Percentiles rank a stretch among this genome's conserved stretches.
Evolutionary conservation across 805 yeast genomes (phyloP).

Genomic region (Torulaspora delbrueckii): DNA sequence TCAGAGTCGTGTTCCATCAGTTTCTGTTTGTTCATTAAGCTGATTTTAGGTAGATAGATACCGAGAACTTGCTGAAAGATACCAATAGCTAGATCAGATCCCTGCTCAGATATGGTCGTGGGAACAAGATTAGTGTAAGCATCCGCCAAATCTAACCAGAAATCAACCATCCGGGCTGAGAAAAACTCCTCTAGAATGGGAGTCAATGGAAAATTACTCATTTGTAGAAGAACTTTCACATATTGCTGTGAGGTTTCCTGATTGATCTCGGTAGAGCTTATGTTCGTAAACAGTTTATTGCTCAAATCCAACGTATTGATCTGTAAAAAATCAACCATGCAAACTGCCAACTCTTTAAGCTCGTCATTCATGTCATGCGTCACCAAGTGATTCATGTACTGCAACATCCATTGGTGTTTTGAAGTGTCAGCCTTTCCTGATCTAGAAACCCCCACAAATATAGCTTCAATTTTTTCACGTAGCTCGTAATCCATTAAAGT

Average conservation of each 20-base stretch:
- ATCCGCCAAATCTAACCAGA: conserved; percentile 68
- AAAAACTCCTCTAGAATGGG: conserved; percentile 59
- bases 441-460: conserved; percentile 32
- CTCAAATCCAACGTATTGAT: conserved; percentile 32
- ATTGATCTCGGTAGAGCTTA: conserved; percentile 10
- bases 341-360: conserved; percentile 32
- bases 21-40: conserved; percentile 38
- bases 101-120: conserved; percentile 27
- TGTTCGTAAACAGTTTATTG: conserved; percentile 31
- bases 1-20: conserved; percentile 32
- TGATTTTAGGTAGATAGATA: conserved; percentile 67
- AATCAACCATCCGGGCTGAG: conserved; percentile 51
- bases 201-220: conserved; percentile 52
- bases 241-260: conserved; percentile 31
- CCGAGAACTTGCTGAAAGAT: conserved; percentile 50
- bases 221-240: conserved; percentile 45
- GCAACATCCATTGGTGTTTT: conserved; percentile 32
- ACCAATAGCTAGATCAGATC: conserved; percentile 33
- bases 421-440: conserved; percentile 19
- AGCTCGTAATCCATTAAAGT: conserved; percentile 29
- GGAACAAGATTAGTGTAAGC: conserved; percentile 40
- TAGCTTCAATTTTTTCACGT: conserved; percentile 29
- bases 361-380: conserved; percentile 30
- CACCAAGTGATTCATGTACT: conserved; percentile 34
- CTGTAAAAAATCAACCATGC: conserved; percentile 33